A percentile compares a stretch with the other conserved stretches of the same genome.
These are phyloP conservation scores for Hypoxylon sp. DNA, from an alignment of 2,329 filamentous ascomycete species.

Conservation along the genomic window DNA sequence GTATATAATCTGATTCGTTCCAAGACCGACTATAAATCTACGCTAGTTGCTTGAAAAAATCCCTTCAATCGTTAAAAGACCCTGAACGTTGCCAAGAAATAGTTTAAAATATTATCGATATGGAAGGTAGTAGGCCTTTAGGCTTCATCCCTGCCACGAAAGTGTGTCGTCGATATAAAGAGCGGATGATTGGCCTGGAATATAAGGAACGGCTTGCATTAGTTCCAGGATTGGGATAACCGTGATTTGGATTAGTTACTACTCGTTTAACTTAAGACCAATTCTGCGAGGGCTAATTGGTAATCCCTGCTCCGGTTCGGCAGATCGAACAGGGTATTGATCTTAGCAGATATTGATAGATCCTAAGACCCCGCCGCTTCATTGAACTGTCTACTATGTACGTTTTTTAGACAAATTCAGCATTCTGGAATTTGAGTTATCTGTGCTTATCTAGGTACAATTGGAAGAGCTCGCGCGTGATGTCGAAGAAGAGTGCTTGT, in stretches of 20 bases:
- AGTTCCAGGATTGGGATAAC: not conserved
- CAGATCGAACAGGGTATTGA: constrained; percentile 5
- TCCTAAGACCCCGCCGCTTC: constrained; percentile 8
- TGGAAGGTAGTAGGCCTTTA: constrained; percentile 19
- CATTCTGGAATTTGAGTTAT: not conserved
- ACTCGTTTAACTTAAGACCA: not conserved
- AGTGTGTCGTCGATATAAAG: not conserved
- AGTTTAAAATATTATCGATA: constrained; percentile 12
- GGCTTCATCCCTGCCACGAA: constrained; percentile 2
- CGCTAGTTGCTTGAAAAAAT: constrained; percentile 10
- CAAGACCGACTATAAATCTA: constrained; percentile 6
- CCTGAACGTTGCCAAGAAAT: not conserved
- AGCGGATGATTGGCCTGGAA: not conserved
- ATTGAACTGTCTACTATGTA: not conserved
- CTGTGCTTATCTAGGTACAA: not conserved
- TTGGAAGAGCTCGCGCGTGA: not conserved
- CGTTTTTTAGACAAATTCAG: not conserved
- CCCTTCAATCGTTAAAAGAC: constrained; percentile 2
- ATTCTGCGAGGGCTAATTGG: constrained; percentile 1
- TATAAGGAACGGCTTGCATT: constrained; percentile 8
- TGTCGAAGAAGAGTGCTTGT: not conserved
- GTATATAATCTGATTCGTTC: constrained; percentile 2
- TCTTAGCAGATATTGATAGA: constrained; percentile 22
- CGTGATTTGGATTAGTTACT: not conserved
- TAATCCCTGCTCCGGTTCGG: not conserved